These are phyloP conservation scores for Zygoascus hellenicus DNA, from an alignment of 1,139 yeast species.

Conservation along the genomic window DNA sequence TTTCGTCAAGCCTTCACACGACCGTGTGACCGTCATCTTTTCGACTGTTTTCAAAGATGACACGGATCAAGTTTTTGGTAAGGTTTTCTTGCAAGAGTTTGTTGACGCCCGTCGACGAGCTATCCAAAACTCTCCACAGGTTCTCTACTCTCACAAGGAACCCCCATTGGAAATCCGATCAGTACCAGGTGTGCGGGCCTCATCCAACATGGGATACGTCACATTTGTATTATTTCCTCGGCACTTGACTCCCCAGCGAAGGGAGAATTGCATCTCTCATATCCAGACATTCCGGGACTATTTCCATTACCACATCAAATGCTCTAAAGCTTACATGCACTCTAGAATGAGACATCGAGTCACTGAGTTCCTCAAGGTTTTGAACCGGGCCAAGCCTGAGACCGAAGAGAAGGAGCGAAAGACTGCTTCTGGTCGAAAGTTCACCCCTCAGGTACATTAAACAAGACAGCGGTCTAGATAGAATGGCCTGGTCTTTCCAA, in stretches of 20 bases:
- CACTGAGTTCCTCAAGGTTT: slow-evolving; percentile 84
- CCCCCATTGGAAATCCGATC: slow-evolving; percentile 85
- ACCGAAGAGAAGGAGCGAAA: slow-evolving; percentile 75
- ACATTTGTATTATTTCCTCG: slow-evolving; percentile 56
- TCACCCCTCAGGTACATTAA: slow-evolving; percentile 31
- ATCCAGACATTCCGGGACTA: slow-evolving; percentile 90
- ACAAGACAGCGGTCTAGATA: not conserved
- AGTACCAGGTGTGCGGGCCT: slow-evolving; percentile 29
- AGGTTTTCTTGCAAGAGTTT: slow-evolving; percentile 92
- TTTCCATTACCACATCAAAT: slow-evolving; percentile 96
- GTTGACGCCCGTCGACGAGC: slow-evolving; percentile 96
- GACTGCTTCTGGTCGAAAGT: slow-evolving; percentile 80
- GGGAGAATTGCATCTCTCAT: slow-evolving; percentile 81
- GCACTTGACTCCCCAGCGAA: slow-evolving; percentile 65
- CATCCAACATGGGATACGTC: slow-evolving; percentile 38
- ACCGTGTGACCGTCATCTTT: slow-evolving; percentile 93
- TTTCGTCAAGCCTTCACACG: slow-evolving; percentile 86
- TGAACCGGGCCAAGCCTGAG: slow-evolving; percentile 96
- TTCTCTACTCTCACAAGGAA: slow-evolving; percentile 77
- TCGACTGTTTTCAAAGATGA: slow-evolving; percentile 94
- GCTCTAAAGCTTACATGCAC: slow-evolving; percentile 97
- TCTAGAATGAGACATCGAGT: slow-evolving; percentile 97
- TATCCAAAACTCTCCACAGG: slow-evolving; percentile 98
- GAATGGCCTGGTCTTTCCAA: not conserved
- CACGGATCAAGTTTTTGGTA: slow-evolving; percentile 91